A percentile compares a stretch with the other conserved stretches of the same genome.
phyloP scores from a whole-genome alignment of 768 basidiomycete species.

The Mycena leptocephala region DNA sequence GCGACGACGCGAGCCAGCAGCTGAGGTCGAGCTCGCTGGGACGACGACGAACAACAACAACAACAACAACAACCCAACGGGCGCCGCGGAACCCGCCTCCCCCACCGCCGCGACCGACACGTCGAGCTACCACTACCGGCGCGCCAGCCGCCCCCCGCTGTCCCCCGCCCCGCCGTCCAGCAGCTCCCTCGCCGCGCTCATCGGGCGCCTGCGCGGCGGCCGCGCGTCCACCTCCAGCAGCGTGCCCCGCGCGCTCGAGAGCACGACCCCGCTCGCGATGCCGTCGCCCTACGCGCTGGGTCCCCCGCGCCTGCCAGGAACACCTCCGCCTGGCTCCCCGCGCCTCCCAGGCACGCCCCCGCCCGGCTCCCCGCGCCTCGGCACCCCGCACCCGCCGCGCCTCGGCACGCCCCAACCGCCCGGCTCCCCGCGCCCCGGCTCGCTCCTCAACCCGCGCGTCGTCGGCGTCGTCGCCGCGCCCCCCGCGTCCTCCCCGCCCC shows the following conservation, averaged over 20 bases:
- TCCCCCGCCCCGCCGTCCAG: conserved; percentile 12
- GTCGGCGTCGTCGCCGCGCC: no score
- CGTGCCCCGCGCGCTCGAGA: conserved; percentile 9
- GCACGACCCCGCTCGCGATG: neutral
- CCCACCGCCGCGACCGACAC: neutral
- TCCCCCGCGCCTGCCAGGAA: no score
- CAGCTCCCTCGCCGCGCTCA: neutral
- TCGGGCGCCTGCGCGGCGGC: conserved; percentile 6
- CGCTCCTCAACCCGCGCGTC: conserved; percentile 24
- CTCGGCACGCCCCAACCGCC: no score
- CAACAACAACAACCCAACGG: no score
- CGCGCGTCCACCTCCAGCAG: neutral
- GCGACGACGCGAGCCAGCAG: neutral
- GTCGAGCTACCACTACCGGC: neutral
- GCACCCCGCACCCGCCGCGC: neutral
- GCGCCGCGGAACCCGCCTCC: neutral
- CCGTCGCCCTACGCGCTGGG: neutral
- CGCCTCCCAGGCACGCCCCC: neutral
- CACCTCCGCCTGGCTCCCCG: neutral
- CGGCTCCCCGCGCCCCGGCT: neutral
- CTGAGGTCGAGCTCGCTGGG: neutral
- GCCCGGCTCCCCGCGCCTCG: neutral
- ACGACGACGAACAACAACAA: neutral
- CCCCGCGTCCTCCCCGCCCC: no score
- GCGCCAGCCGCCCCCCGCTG: conserved; percentile 2